A percentile compares a stretch with the other conserved stretches of the same genome.
Evolutionary conservation across 129 eudicot species (phyloP).

Genomic region (Centrapalus pauciflorus): DNA sequence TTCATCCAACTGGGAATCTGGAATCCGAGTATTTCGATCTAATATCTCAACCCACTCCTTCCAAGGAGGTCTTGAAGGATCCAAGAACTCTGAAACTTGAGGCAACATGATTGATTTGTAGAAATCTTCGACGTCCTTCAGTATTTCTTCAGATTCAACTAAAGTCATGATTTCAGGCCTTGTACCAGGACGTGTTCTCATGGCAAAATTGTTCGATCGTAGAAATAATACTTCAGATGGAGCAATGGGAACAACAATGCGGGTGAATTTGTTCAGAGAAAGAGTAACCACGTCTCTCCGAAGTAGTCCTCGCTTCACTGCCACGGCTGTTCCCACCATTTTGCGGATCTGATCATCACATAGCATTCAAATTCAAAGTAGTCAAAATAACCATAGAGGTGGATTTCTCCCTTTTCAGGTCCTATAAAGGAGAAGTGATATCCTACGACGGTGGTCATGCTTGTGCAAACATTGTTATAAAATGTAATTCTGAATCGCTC

Average conservation of each 20-base stretch:
- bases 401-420: too few species aligned
- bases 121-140: constrained; percentile 59
- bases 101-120: constrained; percentile 58
- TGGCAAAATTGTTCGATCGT: constrained; percentile 60
- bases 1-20: constrained; percentile 60
- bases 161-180: constrained; percentile 74
- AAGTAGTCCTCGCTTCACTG: constrained; percentile 72
- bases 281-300: constrained; percentile 59
- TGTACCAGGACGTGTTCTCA: constrained; percentile 53
- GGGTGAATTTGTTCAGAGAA: constrained; percentile 70
- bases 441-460: too few species aligned
- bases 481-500: too few species aligned
- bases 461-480: too few species aligned
- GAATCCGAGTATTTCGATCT: constrained; percentile 74
- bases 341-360: constrained; percentile 87
- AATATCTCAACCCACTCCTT: constrained; percentile 66
- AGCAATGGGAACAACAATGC: constrained; percentile 82
- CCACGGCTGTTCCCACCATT: constrained; percentile 95
- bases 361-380: too few species aligned
- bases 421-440: too few species aligned
- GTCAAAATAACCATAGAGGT: too few species aligned
- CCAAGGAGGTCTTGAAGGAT: constrained; percentile 72
- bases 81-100: constrained; percentile 62
- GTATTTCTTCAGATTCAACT: constrained; percentile 70
- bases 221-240: constrained; percentile 82